Base-by-base conservation (phyloP, 345 rosid species). In the Erodium maritimum region DNA sequence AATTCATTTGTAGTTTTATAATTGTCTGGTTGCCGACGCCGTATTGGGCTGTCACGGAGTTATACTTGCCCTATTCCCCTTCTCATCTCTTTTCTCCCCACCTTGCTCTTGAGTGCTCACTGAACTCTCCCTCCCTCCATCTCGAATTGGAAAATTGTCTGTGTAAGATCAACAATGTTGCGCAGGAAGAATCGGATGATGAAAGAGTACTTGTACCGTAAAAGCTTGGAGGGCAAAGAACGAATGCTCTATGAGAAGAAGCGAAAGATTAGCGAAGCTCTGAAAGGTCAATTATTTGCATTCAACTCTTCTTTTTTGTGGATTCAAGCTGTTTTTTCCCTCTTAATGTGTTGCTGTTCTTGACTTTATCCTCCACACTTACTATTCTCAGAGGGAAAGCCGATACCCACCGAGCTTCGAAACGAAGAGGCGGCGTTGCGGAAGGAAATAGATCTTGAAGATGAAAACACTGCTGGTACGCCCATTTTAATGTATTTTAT, bases 191-290 rank as follows among this genome's bases (percentile, higher is more conserved):
- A 84, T 16, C 70, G 99, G 59, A 62, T 85, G 65, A 73, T 91
- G 60, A 75, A 87, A 48, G 99, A 93, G 70, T 93, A 86, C 70
- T 62, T 93, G 68, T 93, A 89, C 74, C 64, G 91, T 70, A 93
- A 93, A 66, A 93, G 79, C 69, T 79, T 93, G 72, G 99, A 93
- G 78, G 94, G 96, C 56, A 86, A 87, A 65, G 96, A 89, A 67
- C 81, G 94, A 51, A 37, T 65, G 68, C 72, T 74, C 23, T 89
- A 86, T 56, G 94, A 89, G 72, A 85, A 89, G 73, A 93, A 93
- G 71, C 87, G 83, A 55, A 83, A 83, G 80, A 87, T 89, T 62
- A 79, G 72, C 66, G 84, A 93, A 80, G 96, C 99, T 17, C 72
- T 93, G 1, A 81, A 80, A 67, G 96, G 99, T 86, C 19, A 48